Base-by-base conservation (phyloP, 169 alveolate genomes). In the Eimeria falciformis region DNA sequence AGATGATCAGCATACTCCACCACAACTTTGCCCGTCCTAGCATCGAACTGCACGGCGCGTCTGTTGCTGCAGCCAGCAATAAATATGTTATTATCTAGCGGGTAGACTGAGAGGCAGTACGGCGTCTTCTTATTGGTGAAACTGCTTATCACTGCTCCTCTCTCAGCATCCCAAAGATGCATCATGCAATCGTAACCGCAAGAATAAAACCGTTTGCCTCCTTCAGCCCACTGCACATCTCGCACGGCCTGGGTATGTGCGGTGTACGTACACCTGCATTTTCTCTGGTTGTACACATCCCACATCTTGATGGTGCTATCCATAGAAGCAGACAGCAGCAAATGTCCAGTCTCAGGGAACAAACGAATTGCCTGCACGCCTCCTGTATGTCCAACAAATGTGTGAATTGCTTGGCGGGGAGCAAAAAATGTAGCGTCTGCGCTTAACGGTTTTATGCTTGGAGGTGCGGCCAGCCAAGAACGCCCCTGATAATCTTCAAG, bases 181-280 rank as follows among this genome's bases (percentile, higher is more conserved):
- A 93, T 69, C 9, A 85, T 90, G 66, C 45, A 29, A 88, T 93
- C 95, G 85, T 75, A 93, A 33, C 87, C 25, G 91, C 98, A 97
- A 53, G 95, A 93, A 65, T 95, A 94, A 69, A 96, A 96, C 23
- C 96, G 90, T n/a, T 23, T 2, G 11, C 95, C 95, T 25, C 23
- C 94, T 27, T 53, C 40, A 17, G 93, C 55, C 93, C 97, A 97
- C 46, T 95, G 96, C 21, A 98, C 94, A 91, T 98, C 99, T 89
- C 99, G 96, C n/a, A 98, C 99, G 1, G 98, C 99, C 91, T 97
- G 96, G 7, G 95, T 94, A 94, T 98, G 99, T 0, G 99, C 99
- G 87, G 95, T 91, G 94, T 98, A 98, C 46, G 99, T 97, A 79
- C 97, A 94, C 3, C 96, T 82, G 86, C 99, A 97, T 91, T 88